Evolutionary conservation across 805 yeast species (phyloP).

Genomic region (Candida xyloterini): DNA sequence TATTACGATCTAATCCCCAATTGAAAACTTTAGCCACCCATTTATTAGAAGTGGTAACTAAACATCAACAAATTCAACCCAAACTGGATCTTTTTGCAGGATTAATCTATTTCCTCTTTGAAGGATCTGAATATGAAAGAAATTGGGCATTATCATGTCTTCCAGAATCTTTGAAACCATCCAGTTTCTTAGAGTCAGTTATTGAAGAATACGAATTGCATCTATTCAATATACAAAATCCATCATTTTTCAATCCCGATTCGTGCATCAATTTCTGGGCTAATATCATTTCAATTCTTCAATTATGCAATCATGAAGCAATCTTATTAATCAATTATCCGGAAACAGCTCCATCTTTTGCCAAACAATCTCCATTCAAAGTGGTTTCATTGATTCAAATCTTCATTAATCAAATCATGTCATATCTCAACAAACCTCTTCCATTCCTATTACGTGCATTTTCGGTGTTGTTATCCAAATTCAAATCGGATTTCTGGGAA

Average conservation of each 20-base stretch:
- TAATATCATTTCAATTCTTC: constrained; percentile 35
- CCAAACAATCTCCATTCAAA: constrained; percentile 26
- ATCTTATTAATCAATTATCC: constrained; percentile 34
- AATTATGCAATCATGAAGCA: constrained; percentile 34
- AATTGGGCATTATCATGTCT: constrained; percentile 44
- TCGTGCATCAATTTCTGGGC: constrained; percentile 49
- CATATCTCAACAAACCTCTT: constrained; percentile 46
- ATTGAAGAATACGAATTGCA: constrained; percentile 56
- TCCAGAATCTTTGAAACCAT: constrained; percentile 15
- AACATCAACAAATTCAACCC: constrained; percentile 13
- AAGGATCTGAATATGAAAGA: constrained; percentile 46
- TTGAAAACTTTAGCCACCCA: constrained; percentile 38
- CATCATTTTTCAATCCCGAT: constrained; percentile 42
- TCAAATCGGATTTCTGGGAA: constrained; percentile 53
- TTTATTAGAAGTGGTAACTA: constrained; percentile 31
- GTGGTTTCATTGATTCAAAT: constrained; percentile 38
- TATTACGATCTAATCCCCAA: constrained; percentile 39
- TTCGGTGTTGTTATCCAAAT: constrained; percentile 39
- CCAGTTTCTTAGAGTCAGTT: constrained; percentile 36
- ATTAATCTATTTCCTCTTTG: constrained; percentile 49
- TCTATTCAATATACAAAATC: constrained; percentile 51
- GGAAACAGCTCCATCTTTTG: constrained; percentile 22
- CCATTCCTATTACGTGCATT: constrained; percentile 57
- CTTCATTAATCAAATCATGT: constrained; percentile 50
- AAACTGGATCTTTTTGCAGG: constrained; percentile 42